Evolutionary conservation across 345 rosid genomes (phyloP), one percentile per base, ranked within the genome.

Genomic region (Chamaenerion angustifolium): DNA sequence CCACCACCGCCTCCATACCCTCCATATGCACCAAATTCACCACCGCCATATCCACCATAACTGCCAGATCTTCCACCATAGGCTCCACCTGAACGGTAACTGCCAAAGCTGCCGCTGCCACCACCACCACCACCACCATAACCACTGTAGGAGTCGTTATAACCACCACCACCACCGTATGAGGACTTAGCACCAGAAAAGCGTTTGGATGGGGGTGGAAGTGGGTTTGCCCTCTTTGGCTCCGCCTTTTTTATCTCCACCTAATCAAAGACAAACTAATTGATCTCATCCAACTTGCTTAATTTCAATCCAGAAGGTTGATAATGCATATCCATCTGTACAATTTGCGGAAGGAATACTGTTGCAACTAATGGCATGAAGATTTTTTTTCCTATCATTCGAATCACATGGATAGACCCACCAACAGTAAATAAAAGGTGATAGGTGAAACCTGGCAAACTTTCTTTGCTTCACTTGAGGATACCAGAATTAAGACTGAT

Each of bases 201-300:
- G 43, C 94, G 71, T 61, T 69, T 78, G 16, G 84, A 70, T 1
- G 83, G 70, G n/a, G 79, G 68, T 4, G 73, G 73, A 4, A 82
- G 85, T 0, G 83, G 71, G 64, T 86, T 90, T 10, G 93, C 78
- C 61, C 76, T 92, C 72, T 82, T 92, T n/a, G 98, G 98, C 57
- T 92, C 98, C 19, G 98, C 98, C 71, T 81, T 92, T 81, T 92
- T 92, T 60, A 92, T 78, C 75, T 92, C 98, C 60, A 92, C 96
- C 98, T 90, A 59, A 49, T 31, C 37, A 31, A 31, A 31, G 37
- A 31, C 8, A 31, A 21, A 21, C 25, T 2, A 21, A 21, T 2
- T 4, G 25, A 21, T 8, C 37, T 5, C 10, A 31, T 31, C 37
- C 10, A 31, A 31, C 37, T 31, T 31, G 37, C 5, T 31, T 31